These are phyloP conservation scores for Fusarium siculi DNA, from an alignment of 2,329 filamentous ascomycete species.

Conservation along the genomic window DNA sequence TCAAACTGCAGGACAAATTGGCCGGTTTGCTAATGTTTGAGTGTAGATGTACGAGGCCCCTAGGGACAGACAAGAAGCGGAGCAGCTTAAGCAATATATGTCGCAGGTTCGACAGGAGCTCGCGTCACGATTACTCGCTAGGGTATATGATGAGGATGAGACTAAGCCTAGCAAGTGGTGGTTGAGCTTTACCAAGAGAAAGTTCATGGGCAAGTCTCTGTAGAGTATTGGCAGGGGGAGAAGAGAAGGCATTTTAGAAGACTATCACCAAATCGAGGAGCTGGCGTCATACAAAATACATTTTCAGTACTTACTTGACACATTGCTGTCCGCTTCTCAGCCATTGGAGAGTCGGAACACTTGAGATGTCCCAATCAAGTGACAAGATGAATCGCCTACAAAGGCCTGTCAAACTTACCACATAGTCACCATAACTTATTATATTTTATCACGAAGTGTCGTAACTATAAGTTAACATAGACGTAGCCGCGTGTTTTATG, in stretches of 20 bases:
- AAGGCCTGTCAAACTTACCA: background rate
- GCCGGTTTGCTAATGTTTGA: constrained; percentile 8
- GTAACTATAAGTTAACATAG: background rate
- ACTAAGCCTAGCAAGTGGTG: constrained; percentile 87
- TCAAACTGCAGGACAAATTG: background rate
- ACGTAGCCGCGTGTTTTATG: background rate
- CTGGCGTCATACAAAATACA: constrained; percentile 36
- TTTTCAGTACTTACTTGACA: constrained; percentile 7
- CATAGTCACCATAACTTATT: background rate
- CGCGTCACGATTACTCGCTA: constrained; percentile 80
- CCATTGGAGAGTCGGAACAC: background rate
- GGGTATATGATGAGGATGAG: constrained; percentile 86
- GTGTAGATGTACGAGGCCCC: constrained; percentile 86
- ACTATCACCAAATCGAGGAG: constrained; percentile 29
- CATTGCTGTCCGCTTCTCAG: background rate
- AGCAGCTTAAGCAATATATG: constrained; percentile 88
- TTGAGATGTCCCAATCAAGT: too few relatives aligned
- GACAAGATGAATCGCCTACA: background rate
- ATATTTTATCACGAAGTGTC: too few relatives aligned
- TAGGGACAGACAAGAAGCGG: constrained; percentile 86
- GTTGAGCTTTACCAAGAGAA: constrained; percentile 98
- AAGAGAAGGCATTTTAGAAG: constrained; percentile 34
- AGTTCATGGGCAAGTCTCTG: constrained; percentile 98
- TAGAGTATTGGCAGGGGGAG: constrained; percentile 49
- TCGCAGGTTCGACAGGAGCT: constrained; percentile 94